Percentiles rank a stretch among this genome's conserved stretches.
phyloP scores from a whole-genome alignment of 116 monocot genomes.

The Posidonia oceanica region DNA sequence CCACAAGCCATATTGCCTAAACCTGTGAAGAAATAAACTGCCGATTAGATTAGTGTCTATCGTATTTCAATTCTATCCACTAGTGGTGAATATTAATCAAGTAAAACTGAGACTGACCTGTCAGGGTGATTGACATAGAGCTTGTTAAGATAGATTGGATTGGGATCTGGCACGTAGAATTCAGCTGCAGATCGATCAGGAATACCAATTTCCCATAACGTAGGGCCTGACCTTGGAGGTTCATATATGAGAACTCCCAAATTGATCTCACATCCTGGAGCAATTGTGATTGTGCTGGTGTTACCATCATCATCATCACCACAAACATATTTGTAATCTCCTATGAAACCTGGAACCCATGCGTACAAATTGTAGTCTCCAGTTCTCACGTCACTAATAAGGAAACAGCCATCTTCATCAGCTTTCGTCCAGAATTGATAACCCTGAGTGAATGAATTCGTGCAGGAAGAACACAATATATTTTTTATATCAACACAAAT shows the following conservation, averaged over 20 bases:
- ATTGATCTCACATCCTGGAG: constrained; percentile 38
- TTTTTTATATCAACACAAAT: not conserved
- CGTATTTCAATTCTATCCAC: not conserved
- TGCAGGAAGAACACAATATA: not conserved
- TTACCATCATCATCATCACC: not conserved
- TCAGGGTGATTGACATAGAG: constrained; percentile 27
- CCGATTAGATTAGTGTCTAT: not conserved
- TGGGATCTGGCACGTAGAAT: constrained; percentile 72
- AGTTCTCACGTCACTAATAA: constrained; percentile 30
- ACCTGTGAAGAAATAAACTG: constrained; percentile 19
- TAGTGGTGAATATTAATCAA: not conserved
- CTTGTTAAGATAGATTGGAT: constrained; percentile 47
- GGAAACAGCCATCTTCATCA: constrained; percentile 37
- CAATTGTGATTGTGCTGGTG: constrained; percentile 27
- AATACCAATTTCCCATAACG: constrained; percentile 71
- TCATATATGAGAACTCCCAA: constrained; percentile 53
- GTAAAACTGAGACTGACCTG: not conserved
- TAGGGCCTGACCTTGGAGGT: constrained; percentile 74
- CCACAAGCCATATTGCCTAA: constrained; percentile 78
- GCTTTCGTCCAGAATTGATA: constrained; percentile 86
- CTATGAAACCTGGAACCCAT: constrained; percentile 72
- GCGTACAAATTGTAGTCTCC: constrained; percentile 82
- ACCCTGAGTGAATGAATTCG: constrained; percentile 21
- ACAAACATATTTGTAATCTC: constrained; percentile 53
- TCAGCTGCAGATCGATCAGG: constrained; percentile 70